Evolutionary conservation across 345 rosid species (phyloP).

Genomic region (Euphorbia tirucalli): DNA sequence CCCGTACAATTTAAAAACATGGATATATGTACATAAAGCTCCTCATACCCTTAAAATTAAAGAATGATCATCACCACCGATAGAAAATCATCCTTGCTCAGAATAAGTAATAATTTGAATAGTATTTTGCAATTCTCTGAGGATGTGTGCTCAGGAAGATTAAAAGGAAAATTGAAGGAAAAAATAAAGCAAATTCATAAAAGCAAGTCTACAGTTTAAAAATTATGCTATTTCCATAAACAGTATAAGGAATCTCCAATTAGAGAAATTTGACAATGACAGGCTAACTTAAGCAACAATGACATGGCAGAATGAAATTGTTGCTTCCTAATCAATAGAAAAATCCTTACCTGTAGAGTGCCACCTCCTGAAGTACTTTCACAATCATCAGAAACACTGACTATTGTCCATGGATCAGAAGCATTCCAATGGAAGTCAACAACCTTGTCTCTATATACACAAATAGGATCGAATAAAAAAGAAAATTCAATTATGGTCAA

Average conservation of each 20-base stretch:
- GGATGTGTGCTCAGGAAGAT: neutral
- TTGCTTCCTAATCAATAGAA: no score
- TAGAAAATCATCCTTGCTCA: no score
- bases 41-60: no score
- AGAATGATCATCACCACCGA: no score
- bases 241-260: neutral
- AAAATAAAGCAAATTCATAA: neutral
- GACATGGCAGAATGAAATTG: neutral
- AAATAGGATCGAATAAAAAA: neutral
- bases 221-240: neutral
- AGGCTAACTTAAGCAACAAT: neutral
- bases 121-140: neutral
- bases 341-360: conserved; percentile 50
- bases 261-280: neutral
- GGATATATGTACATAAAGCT: no score
- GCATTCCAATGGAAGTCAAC: conserved; percentile 71
- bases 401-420: conserved; percentile 63
- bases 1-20: no score
- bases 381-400: conserved; percentile 66
- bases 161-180: neutral
- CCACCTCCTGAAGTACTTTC: conserved; percentile 67
- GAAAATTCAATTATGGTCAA: no score
- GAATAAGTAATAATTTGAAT: no score
- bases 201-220: neutral
- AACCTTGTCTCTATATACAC: conserved; percentile 51